A percentile compares a stretch with the other conserved stretches of the same genome.
Conservation (phyloP, 2,329 filamentous ascomycete species). For the Orbilia blumenaviensis region DNA sequence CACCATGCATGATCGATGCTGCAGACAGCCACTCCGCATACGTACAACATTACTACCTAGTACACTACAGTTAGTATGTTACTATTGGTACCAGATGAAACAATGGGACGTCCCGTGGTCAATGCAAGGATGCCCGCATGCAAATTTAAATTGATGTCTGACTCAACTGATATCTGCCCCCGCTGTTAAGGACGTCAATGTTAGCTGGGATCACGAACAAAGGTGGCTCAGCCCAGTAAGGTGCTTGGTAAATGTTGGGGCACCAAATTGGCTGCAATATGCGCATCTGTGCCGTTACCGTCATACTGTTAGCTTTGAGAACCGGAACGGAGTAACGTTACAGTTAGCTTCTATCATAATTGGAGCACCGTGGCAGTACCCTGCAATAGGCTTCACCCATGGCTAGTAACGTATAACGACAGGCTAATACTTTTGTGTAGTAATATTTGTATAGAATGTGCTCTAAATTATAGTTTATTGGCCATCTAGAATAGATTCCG, state of each 20-base stretch:
- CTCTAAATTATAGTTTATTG: too few species aligned
- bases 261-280: not conserved
- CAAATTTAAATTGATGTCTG: not conserved
- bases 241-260: too few species aligned
- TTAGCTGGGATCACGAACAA: not conserved
- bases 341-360: too few species aligned
- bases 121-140: not conserved
- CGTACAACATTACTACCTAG: too few species aligned
- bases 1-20: not conserved
- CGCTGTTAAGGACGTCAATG: not conserved
- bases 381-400: not conserved
- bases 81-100: not conserved
- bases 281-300: not conserved
- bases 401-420: too few species aligned
- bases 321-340: not conserved
- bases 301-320: not conserved
- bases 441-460: too few species aligned
- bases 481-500: too few species aligned
- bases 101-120: conserved; percentile 1
- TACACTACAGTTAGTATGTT: too few species aligned
- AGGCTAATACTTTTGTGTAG: too few species aligned
- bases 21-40: not conserved
- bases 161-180: not conserved
- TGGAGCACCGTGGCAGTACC: not conserved
- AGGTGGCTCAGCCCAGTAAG: not conserved